These are phyloP conservation scores for Cenchrus purpureus DNA, from an alignment of 176 grass and related monocot species.

Conservation along the genomic window DNA sequence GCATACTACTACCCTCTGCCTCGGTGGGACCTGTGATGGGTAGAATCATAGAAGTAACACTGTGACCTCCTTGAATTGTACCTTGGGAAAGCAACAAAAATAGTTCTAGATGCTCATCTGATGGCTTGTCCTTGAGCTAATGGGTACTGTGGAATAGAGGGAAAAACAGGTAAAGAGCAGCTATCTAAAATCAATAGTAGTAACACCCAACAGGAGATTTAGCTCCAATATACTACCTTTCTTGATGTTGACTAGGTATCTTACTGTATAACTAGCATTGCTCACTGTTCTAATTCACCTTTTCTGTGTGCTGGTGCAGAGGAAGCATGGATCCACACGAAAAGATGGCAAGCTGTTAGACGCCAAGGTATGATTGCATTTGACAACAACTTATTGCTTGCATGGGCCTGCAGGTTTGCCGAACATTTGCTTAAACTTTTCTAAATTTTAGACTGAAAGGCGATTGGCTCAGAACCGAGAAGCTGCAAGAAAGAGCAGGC, in stretches of 20 bases:
- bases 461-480: constrained; percentile 97
- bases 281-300: constrained; percentile 31
- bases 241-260: constrained; percentile 10
- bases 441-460: constrained; percentile 64
- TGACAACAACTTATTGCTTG: constrained; percentile 29
- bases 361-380: constrained; percentile 67
- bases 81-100: constrained; percentile 19
- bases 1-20: neutral
- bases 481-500: constrained; percentile 94
- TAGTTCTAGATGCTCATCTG: constrained; percentile 18
- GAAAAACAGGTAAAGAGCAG: constrained; percentile 18
- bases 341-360: constrained; percentile 70
- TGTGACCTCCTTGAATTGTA: constrained; percentile 24
- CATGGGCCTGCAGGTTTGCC: constrained; percentile 28
- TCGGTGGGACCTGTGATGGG: constrained; percentile 13
- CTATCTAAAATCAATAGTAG: constrained; percentile 25
- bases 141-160: constrained; percentile 31
- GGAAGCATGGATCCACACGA: constrained; percentile 64
- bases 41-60: constrained; percentile 21
- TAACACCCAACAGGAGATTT: constrained; percentile 35
- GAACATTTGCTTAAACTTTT: constrained; percentile 31
- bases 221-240: constrained; percentile 26
- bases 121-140: constrained; percentile 14
- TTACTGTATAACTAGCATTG: constrained; percentile 38
- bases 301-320: constrained; percentile 57